Conservation (phyloP, 23 red algal species). For the Gracilaria vermiculophylla region DNA sequence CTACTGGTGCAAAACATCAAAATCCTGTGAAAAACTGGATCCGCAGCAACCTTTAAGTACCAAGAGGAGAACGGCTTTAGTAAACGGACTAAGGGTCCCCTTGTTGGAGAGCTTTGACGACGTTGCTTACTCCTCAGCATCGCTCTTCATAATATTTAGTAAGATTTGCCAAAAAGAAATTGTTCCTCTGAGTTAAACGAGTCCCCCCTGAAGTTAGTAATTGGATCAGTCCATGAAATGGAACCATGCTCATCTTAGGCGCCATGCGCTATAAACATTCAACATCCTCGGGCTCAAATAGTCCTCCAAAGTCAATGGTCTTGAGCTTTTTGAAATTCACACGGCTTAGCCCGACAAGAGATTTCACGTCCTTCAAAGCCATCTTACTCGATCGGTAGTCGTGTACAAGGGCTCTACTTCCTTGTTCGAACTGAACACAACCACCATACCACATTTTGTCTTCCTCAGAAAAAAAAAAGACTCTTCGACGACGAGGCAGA, state of each 20-base stretch:
- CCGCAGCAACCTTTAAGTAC: too few species aligned
- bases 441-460: slow-evolving; percentile 37
- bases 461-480: slow-evolving; percentile 12
- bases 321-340: slow-evolving; percentile 20
- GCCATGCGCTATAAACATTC: slow-evolving; percentile 4
- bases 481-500: background rate
- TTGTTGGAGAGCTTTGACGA: too few species aligned
- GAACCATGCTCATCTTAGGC: background rate
- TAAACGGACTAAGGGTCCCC: too few species aligned
- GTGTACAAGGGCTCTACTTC: background rate
- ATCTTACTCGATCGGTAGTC: background rate
- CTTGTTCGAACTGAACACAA: slow-evolving; percentile 7
- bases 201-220: too few species aligned
- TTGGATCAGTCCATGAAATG: background rate
- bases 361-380: slow-evolving; percentile 9
- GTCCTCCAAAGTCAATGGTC: slow-evolving; percentile 1
- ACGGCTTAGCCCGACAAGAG: slow-evolving; percentile 8
- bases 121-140: too few species aligned
- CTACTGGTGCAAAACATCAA: too few species aligned
- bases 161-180: too few species aligned
- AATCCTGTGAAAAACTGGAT: too few species aligned
- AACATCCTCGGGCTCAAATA: slow-evolving; percentile 32
- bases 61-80: too few species aligned
- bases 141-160: too few species aligned
- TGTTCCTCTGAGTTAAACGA: too few species aligned